Evolutionary conservation across 2,329 filamentous ascomycete species (phyloP), one percentile per base, ranked within the genome.

Genomic region (Decorospora gaudefroyi): DNA sequence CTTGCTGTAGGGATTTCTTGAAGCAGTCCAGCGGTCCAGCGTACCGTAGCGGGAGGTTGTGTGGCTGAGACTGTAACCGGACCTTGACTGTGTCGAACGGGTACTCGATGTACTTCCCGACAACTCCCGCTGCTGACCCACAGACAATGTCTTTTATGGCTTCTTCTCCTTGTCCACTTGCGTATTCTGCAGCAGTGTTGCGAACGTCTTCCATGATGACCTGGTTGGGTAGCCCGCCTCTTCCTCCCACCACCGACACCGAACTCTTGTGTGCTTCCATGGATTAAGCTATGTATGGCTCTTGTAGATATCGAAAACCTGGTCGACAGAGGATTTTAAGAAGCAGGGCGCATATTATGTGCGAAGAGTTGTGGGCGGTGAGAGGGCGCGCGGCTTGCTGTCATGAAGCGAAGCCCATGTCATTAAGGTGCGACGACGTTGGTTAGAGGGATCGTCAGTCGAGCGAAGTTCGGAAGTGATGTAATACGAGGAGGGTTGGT

Each of bases 61-160:
- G 87, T 22, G 90, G 88, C 70, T 97, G 92, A n/a, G 92, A 93
- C 70, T 99, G 93, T 8, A 99, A 82, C 27, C 93, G 88, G 48
- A 99, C 93, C 74, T 99, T 99, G 70, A 99, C 86, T 0, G 93
- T 99, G 73, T 99, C 93, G 73, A 99, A 99, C 16, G 93, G 93
- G 69, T 96, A 99, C 71, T 99, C 93, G 66, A 99, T 92, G 70
- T 92, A 89, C 76, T 97, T 99, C 51, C 92, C 92, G 23, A 89
- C 85, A 47, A 95, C 83, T 49, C 93, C 93, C 42, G 92, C 91
- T 72, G 91, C 83, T 46, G 92, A 96, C 68, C 93, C 93, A 69
- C 90, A 97, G 8, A 86, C 66, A 42, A 99, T 82, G 65, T 97
- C 91, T 71, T 96, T 91, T 27, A 92, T 63, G 4, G 89, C 88